Percentiles rank a stretch among this genome's conserved stretches.
phyloP scores from a whole-genome alignment of 192 early-diverging fungal genomes.

The Rhizophagus prolifer region DNA sequence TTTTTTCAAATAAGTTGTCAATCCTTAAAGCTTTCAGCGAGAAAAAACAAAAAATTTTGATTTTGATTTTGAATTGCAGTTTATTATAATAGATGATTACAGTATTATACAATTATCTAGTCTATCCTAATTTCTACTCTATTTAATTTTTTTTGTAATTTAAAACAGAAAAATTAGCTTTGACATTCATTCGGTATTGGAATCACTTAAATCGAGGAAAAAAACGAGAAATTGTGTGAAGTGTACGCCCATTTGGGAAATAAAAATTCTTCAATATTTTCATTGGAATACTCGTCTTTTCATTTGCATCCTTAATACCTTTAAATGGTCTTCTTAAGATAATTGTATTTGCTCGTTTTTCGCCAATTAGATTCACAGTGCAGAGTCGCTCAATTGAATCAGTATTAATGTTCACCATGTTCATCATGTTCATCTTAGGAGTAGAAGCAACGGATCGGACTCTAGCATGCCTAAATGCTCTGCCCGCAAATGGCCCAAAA shows the following conservation, averaged over 20 bases:
- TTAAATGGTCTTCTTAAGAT: conserved; percentile 1
- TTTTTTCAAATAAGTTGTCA: too few relatives aligned
- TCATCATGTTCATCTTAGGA: not conserved
- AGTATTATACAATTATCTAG: too few relatives aligned
- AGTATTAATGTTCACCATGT: conserved; percentile 1
- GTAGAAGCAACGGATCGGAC: not conserved
- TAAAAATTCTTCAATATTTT: conserved; percentile 7
- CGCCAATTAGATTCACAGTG: not conserved
- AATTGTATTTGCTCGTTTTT: not conserved
- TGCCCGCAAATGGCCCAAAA: conserved; percentile 38
- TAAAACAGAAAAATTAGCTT: not conserved
- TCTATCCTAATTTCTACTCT: not conserved
- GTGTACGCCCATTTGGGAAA: not conserved
- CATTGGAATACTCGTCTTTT: conserved; percentile 2
- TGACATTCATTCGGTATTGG: not conserved
- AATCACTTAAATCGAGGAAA: conserved; percentile 8
- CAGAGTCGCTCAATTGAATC: not conserved
- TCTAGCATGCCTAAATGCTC: conserved; percentile 26
- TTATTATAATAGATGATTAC: too few relatives aligned
- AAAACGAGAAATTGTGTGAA: conserved; percentile 11
- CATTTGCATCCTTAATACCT: not conserved
- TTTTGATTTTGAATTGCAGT: too few relatives aligned
- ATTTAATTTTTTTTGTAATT: not conserved
- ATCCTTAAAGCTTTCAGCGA: too few relatives aligned
- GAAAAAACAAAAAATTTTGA: too few relatives aligned